Evolutionary conservation across 352 stramenopile species (phyloP).

Genomic region (Plasmopara halstedii): DNA sequence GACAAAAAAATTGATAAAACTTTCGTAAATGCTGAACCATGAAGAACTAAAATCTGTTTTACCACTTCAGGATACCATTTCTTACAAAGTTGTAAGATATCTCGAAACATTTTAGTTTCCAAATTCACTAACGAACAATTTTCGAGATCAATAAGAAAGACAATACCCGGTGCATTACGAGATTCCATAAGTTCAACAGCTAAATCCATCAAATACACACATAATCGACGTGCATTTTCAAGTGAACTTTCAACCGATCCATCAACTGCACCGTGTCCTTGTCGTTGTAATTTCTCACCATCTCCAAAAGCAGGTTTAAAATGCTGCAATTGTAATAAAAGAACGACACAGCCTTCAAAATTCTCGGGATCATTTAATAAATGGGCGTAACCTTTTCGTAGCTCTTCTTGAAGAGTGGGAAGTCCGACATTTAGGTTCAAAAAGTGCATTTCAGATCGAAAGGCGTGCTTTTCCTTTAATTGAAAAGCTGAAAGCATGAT

Average conservation of each 20-base stretch:
- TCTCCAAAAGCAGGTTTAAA: slow-evolving; percentile 56
- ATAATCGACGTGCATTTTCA: slow-evolving; percentile 54
- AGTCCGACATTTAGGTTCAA: slow-evolving; percentile 58
- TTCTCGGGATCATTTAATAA: slow-evolving; percentile 52
- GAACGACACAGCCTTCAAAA: slow-evolving; percentile 38
- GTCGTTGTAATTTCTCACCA: slow-evolving; percentile 47
- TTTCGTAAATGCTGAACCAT: slow-evolving; percentile 45
- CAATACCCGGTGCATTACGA: slow-evolving; percentile 44
- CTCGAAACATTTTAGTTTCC: slow-evolving; percentile 57
- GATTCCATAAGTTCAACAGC: slow-evolving; percentile 70
- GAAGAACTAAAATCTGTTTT: slow-evolving; percentile 52
- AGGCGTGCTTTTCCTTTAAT: slow-evolving; percentile 58
- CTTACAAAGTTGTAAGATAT: slow-evolving; percentile 52
- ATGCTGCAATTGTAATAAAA: slow-evolving; percentile 52
- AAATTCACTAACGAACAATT: slow-evolving; percentile 37
- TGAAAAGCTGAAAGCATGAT: slow-evolving; percentile 66
- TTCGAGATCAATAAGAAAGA: slow-evolving; percentile 65
- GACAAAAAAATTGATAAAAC: slow-evolving; percentile 46
- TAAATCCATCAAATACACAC: slow-evolving; percentile 72
- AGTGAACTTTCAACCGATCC: slow-evolving; percentile 46
- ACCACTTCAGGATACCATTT: slow-evolving; percentile 60
- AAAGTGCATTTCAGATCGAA: slow-evolving; percentile 36
- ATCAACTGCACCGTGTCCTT: slow-evolving; percentile 43
- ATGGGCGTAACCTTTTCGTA: slow-evolving; percentile 72
- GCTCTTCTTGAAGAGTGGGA: slow-evolving; percentile 46